A percentile compares a stretch with the other conserved stretches of the same genome.
phyloP scores from a whole-genome alignment of 768 basidiomycete genomes.

The Strobilomyces echinocephalus region DNA sequence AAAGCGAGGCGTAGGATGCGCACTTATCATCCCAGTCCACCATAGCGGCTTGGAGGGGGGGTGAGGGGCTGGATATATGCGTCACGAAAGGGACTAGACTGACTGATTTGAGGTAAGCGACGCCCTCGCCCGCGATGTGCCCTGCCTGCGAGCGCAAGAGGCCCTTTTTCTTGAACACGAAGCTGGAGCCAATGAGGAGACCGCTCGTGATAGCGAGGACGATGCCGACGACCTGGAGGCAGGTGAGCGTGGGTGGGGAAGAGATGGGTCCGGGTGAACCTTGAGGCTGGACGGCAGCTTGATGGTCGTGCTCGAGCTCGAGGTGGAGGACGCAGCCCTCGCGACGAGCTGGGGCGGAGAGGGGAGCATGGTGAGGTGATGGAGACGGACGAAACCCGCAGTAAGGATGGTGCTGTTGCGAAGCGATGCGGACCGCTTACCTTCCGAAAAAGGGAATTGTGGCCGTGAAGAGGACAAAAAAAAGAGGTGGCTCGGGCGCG shows the following conservation, averaged over 20 bases:
- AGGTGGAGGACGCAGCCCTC: slow-evolving; percentile 36
- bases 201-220: slow-evolving; percentile 75
- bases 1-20: no score
- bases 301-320: slow-evolving; percentile 33
- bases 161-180: slow-evolving; percentile 98
- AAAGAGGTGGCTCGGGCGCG: neutral
- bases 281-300: slow-evolving; percentile 46
- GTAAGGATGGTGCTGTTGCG: slow-evolving; percentile 5
- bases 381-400: slow-evolving; percentile 5
- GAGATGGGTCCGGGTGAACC: slow-evolving; percentile 27
- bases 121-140: slow-evolving; percentile 75
- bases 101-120: slow-evolving; percentile 92
- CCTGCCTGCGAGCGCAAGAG: slow-evolving; percentile 77
- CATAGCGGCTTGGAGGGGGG: slow-evolving; percentile 56
- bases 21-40: slow-evolving; percentile 92
- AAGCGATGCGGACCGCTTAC: slow-evolving; percentile 9
- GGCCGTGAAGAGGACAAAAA: slow-evolving; percentile 1
- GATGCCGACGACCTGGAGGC: slow-evolving; percentile 65
- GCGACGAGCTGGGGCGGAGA: slow-evolving; percentile 5
- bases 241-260: neutral
- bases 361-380: slow-evolving; percentile 1
- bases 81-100: slow-evolving; percentile 27
- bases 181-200: slow-evolving; percentile 84
- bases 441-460: slow-evolving; percentile 8
- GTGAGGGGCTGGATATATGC: slow-evolving; percentile 11